Evolutionary conservation across 768 basidiomycete genomes (phyloP), one percentile per base, ranked within the genome.

Genomic region (Macrolepiota albuminosa): DNA sequence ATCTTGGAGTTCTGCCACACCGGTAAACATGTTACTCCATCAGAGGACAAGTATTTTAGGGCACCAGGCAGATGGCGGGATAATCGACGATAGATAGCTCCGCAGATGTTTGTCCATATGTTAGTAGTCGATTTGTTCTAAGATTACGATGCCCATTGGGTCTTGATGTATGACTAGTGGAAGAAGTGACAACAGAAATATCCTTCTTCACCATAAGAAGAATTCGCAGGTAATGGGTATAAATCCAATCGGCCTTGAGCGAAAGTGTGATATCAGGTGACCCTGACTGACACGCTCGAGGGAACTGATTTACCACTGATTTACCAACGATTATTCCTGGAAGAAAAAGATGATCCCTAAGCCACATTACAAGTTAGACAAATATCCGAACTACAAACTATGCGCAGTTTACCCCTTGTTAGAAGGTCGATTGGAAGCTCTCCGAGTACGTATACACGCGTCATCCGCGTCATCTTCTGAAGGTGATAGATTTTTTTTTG

Each of bases 21-120:
- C 36, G 10, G 79, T 0, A 94, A 97, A 73, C 97, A 99, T 0
- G 97, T 98, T 51, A 95, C 29, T 29, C 3, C 96, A 72, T 98
- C 95, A 71, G 96, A 95, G 11, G 94, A 93, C 49, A 98, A 67
- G 0, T 97, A 97, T 67, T 89, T 92, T 58, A 99, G 29, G 29
- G 29, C 29, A 29, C 29, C 29, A 86, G 6, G 78, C 73, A 3
- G 75, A 70, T 9, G 88, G 81, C 34, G 79, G 64, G 33, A 92
- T 72, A 3, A 81, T 74, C 0, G 88, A 80, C 33, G 80, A 61
- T 29, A 98, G 74, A 53, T 91, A 87, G 5, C 29, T 2, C 29
- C 4, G 49, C 82, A 81, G 59, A 93, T 86, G 54, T 90, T 29
- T 29, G 29, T 29, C 29, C 29, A 29, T 29, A 29, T 29, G 29